Evolutionary conservation across 1,284 basidiomycete species (phyloP), one percentile per base, ranked within the genome.

Genomic region (Irpex sp.): DNA sequence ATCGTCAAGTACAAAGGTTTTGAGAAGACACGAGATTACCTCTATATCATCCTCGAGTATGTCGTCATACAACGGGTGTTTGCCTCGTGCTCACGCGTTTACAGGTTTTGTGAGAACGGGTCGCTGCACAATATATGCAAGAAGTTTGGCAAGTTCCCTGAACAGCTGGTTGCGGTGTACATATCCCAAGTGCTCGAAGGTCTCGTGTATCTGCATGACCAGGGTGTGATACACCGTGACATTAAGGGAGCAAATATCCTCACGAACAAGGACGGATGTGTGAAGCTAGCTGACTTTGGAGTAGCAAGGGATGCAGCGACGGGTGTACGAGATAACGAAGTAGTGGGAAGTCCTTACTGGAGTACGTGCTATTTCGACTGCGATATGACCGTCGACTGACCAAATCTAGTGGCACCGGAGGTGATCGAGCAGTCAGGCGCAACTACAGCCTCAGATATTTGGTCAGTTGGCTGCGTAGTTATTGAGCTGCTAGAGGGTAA

Each of bases 1-100:
- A 98, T 98, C 72, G 97, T 99, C 74, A 98, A 98, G 78, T 98
- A 98, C 81, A 97, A 97, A 72, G 95, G 97, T 17, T 98, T 96
- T 70, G 94, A 95, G 74, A 96, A 96, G 79, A 97, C 95, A 60
- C 87, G 89, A 62, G 93, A 98, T 72, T 95, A 89, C 74, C 82
- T 98, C 66, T 97, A 97, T 77, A 98, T 99, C 77, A 95, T 99
- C 68, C 85, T 98, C 61, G 96, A 98, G 89, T 94, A 57, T 49
- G 71, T 46, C 39, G 39, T 70, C 61, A 17, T 53, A 37, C 49
- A 47, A n/a, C 50, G 26, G 43, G 21, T 46, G 36, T 58, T 35
- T 49, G 39, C 57, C 60, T 46, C 39, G 56, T 63, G 54, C 21
- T 36, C 53, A 55, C 19, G 26, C 15, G 19, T 11, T 15, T 15